phyloP scores from a whole-genome alignment of 768 basidiomycete genomes.

The Candolleomyces eurysporus region DNA sequence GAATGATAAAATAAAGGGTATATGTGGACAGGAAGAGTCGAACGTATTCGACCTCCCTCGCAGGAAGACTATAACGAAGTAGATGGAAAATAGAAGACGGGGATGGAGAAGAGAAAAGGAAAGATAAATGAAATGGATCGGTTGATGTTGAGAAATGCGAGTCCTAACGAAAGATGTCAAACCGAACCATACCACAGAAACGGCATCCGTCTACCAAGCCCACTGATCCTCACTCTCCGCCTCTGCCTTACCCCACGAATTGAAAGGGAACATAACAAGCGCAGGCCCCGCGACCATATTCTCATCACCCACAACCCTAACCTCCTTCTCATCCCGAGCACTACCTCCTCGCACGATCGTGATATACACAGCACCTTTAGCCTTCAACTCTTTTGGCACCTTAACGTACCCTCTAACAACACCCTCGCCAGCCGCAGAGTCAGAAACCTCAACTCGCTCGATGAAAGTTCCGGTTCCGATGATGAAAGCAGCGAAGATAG shows the following conservation, averaged over 20 bases:
- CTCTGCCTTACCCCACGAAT: conserved; percentile 15
- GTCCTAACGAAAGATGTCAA: too few species aligned
- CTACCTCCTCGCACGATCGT: conserved; percentile 36
- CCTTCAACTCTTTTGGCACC: conserved; percentile 39
- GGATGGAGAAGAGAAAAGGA: too few species aligned
- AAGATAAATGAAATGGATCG: too few species aligned
- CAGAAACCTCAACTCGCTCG: conserved; percentile 7
- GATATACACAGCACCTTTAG: conserved; percentile 49
- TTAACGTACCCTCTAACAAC: conserved; percentile 14
- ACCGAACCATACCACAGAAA: too few species aligned
- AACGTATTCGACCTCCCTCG: too few species aligned
- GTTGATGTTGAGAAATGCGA: too few species aligned
- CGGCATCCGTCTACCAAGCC: neutral
- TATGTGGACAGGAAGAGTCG: too few species aligned
- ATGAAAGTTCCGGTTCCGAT: neutral
- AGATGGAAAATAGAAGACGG: too few species aligned
- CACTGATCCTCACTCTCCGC: neutral
- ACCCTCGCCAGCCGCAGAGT: neutral
- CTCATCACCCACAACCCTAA: conserved; percentile 34
- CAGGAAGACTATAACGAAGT: too few species aligned
- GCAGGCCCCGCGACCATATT: conserved; percentile 58
- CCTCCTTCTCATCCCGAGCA: conserved; percentile 22
- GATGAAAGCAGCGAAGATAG: conserved; percentile 48
- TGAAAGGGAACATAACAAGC: conserved; percentile 40
- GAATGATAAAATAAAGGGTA: too few species aligned